Evolutionary conservation across 2,329 filamentous ascomycete species (phyloP), one percentile per base, ranked within the genome.

Genomic region (Aspergillus hiratsukae): DNA sequence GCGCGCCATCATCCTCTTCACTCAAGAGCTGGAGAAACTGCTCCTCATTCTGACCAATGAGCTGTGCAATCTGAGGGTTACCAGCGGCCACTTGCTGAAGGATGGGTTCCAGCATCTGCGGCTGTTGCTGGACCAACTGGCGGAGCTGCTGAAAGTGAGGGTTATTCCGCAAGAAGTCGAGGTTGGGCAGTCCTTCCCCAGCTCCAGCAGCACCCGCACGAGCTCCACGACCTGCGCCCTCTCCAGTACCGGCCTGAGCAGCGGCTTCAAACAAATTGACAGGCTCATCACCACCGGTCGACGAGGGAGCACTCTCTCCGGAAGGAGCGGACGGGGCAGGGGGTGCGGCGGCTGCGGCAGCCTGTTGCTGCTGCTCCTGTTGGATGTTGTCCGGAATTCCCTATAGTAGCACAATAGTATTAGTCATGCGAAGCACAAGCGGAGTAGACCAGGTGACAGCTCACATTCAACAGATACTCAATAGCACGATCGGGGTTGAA

Each of bases 71-170:
- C 72, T 96, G 89, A 19, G 94, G 94, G 78, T 99, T 99, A 27
- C 93, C 93, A 23, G 91, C 89, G 37, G 91, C 92, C 40, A 99
- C 90, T 76, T 97, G 92, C 76, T 97, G 93, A 55, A 99, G 81
- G 65, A 99, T 97, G 6, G 94, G 93, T 79, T 99, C 94, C 23
- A 99, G 87, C 94, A 99, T 99, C 73, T 94, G 89, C 19, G 94
- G 94, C 73, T 97, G 90, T 75, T 97, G 92, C 77, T 99, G 94
- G 48, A 99, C 93, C 23, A 99, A 88, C 77, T 97, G 92, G 61
- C 94, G 89, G 58, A 99, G 84, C 77, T 99, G 94, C 78, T 97
- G 94, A 78, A 99, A 99, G 75, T 97, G 93, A 25, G 92, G 88
- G 74, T 97, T 97, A 75, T 92, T 90, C 69, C 94, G 88, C 55